Base-by-base conservation (phyloP, 2,329 filamentous ascomycete species). In the Colletotrichum eleusines region DNA sequence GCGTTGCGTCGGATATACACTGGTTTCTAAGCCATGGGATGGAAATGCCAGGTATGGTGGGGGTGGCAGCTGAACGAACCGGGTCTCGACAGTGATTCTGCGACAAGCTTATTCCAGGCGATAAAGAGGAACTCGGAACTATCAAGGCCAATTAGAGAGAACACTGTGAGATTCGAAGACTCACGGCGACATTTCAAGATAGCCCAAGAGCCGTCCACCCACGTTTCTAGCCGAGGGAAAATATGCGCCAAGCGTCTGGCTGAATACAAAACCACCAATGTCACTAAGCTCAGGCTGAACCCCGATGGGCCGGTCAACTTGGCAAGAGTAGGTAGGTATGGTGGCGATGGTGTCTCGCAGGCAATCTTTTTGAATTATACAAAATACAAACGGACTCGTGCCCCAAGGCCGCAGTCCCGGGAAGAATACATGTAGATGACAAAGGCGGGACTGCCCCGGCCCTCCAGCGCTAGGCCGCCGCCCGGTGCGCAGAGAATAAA, bases 331-430 rank as follows among this genome's bases (percentile, higher is more conserved):
- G 3, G 31, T n/a, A n/a, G n/a, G n/a, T n/a, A 33, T 33, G n/a
- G 31, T 20, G 40, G 40, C 12, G 18, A 44, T 9, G 4, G 31
- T 26, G 60, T 31, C 7, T 16, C 31, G 40, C 14, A 42, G 16
- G 2, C 9, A 33, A 8, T 44, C 50, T 23, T 44, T 57, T 23
- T 60, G 20, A 33, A 51, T 48, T 60, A 9, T 38, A 14, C n/a
- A 44, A 33, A 38, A n/a, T n/a, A n/a, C 5, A 31, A n/a, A 44
- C 42, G 18, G 44, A 31, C 3, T 12, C 1, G 9, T 11, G 40
- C 16, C n/a, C 28, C 68, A 9, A 46, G 16, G 51, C 63, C 44
- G 8, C n/a, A 67, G 44, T 26, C 48, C 23, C 7, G 51, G 62
- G 23, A 35, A 9, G 5, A n/a, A n/a, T n/a, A n/a, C n/a, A n/a